Evolutionary conservation across 139 green algal genomes (phyloP).

Genomic region (Dunaliella sp.): DNA sequence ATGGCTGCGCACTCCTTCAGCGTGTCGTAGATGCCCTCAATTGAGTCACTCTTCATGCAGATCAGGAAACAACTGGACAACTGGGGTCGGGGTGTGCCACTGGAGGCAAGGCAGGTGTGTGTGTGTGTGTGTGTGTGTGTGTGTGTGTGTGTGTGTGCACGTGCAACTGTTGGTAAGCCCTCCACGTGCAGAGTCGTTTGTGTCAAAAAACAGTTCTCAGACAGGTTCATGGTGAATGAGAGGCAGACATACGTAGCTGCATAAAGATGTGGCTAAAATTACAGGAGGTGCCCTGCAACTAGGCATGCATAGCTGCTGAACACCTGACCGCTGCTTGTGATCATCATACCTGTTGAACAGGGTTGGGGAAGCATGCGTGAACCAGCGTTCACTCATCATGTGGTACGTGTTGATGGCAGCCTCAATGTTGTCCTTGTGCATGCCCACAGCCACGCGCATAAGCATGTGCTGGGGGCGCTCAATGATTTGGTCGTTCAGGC

Average conservation of each 20-base stretch:
- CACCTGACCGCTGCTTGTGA: too few species aligned
- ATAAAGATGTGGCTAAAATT: too few species aligned
- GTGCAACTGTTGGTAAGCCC: too few species aligned
- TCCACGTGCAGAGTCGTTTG: too few species aligned
- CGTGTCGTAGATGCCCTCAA: slow-evolving; percentile 99
- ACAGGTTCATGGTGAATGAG: too few species aligned
- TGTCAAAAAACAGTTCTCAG: too few species aligned
- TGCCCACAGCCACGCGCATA: slow-evolving; percentile 96
- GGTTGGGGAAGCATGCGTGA: slow-evolving; percentile 97
- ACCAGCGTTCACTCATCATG: slow-evolving; percentile 90
- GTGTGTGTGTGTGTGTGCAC: too few species aligned
- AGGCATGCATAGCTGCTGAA: too few species aligned
- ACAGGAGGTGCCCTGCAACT: too few species aligned
- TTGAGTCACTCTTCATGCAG: slow-evolving; percentile 57
- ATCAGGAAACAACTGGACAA: slow-evolving; percentile 93
- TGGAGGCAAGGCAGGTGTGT: background rate
- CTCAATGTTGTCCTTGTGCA: slow-evolving; percentile 83
- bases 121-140: too few species aligned
- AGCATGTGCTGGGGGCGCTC: slow-evolving; percentile 99
- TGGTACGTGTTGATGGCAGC: slow-evolving; percentile 84
- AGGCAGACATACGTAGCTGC: too few species aligned
- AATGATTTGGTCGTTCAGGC: slow-evolving; percentile 92
- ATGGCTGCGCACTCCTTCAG: slow-evolving; percentile 99
- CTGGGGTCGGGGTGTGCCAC: slow-evolving; percentile 90
- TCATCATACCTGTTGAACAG: slow-evolving; percentile 94